A percentile compares a stretch with the other conserved stretches of the same genome.
Conservation (phyloP, 1,139 yeast species). For the Meyerozyma carpophila region DNA sequence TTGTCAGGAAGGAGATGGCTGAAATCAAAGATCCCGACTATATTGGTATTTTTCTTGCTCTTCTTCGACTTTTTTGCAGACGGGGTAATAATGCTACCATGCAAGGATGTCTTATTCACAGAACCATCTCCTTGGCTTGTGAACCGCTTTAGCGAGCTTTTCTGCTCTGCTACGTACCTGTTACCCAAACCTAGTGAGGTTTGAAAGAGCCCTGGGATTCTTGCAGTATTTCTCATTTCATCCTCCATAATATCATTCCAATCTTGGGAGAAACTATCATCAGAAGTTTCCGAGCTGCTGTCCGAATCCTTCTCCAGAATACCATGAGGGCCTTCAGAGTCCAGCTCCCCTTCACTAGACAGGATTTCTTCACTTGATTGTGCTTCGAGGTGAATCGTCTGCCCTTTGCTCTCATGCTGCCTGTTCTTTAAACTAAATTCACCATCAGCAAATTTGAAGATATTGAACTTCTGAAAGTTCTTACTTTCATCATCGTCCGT, state of each 20-base stretch:
- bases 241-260: slow-evolving; percentile 45
- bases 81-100: slow-evolving; percentile 11
- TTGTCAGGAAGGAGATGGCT: slow-evolving; percentile 70
- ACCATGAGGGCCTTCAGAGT: slow-evolving; percentile 9
- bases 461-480: slow-evolving; percentile 27
- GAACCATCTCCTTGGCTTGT: slow-evolving; percentile 22
- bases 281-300: slow-evolving; percentile 21
- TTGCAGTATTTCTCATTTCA: slow-evolving; percentile 38
- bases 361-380: slow-evolving; percentile 2
- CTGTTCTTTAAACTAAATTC: slow-evolving; percentile 25
- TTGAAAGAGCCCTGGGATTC: slow-evolving; percentile 41
- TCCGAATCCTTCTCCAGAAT: slow-evolving; percentile 7
- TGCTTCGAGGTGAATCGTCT: slow-evolving; percentile 8
- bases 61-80: not conserved
- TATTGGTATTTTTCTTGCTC: slow-evolving; percentile 35
- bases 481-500: slow-evolving; percentile 25
- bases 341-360: slow-evolving; percentile 8
- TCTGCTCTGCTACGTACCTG: slow-evolving; percentile 19
- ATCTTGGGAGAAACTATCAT: slow-evolving; percentile 47
- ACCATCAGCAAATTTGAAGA: slow-evolving; percentile 36
- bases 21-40: slow-evolving; percentile 63
- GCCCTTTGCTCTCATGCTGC: slow-evolving; percentile 10
- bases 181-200: slow-evolving; percentile 38
- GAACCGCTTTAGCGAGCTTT: slow-evolving; percentile 18
- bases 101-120: slow-evolving; percentile 24